Conservation (phyloP, 371 early-diverging fungal species). For the Mucor piriformis region DNA sequence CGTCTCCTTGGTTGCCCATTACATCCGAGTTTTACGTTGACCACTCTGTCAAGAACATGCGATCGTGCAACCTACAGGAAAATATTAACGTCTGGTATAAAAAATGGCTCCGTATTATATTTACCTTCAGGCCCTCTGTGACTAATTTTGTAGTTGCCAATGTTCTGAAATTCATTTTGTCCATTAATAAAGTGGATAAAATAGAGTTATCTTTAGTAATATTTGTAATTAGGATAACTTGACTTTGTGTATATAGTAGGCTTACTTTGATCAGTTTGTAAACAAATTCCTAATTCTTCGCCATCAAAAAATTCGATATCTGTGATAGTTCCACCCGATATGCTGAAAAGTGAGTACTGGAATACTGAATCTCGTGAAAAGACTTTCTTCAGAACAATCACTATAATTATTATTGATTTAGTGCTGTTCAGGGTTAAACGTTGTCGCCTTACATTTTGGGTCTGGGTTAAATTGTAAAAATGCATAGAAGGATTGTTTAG, state of each 20-base stretch:
- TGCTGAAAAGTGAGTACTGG: slow-evolving; percentile 1
- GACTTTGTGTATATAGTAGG: no score
- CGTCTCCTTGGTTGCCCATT: slow-evolving; percentile 25
- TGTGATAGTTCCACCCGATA: slow-evolving; percentile 2
- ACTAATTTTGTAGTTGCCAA: not conserved
- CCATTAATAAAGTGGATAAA: slow-evolving; percentile 8
- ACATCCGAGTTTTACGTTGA: slow-evolving; percentile 22
- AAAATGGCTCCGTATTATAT: not conserved
- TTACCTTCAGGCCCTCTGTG: slow-evolving; percentile 4
- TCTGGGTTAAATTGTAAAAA: slow-evolving; percentile 7
- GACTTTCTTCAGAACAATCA: slow-evolving; percentile 12
- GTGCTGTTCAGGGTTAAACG: not conserved
- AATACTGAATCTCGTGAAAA: not conserved
- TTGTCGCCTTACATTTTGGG: slow-evolving; percentile 12
- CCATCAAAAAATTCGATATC: slow-evolving; percentile 32
- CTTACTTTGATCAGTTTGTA: slow-evolving; percentile 12
- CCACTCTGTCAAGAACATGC: slow-evolving; percentile 11
- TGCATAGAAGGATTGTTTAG: slow-evolving; percentile 12
- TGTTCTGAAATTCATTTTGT: slow-evolving; percentile 4
- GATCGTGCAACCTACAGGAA: slow-evolving; percentile 1
- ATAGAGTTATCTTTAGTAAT: not conserved
- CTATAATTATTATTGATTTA: not conserved
- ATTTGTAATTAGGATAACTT: no score
- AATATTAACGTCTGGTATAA: not conserved
- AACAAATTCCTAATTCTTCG: slow-evolving; percentile 19